A percentile compares a stretch with the other conserved stretches of the same genome.
phyloP scores from a whole-genome alignment of 345 rosid genomes.

The Murraya koenigii region DNA sequence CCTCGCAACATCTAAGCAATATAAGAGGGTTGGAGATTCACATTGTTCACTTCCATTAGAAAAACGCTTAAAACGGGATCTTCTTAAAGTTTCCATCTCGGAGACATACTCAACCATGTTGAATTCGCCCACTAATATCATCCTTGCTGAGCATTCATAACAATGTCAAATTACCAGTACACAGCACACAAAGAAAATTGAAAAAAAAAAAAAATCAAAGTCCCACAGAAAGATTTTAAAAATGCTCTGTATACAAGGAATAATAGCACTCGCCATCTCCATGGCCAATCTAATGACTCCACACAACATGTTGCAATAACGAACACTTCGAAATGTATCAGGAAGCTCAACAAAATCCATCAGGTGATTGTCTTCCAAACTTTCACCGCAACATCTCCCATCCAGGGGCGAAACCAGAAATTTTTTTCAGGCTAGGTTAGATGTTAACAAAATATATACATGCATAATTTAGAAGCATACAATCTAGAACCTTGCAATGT shows the following conservation, averaged over 20 bases:
- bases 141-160: not conserved
- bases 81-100: not conserved
- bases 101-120: not conserved
- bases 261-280: conserved; percentile 59
- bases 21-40: not conserved
- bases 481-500: too few species aligned
- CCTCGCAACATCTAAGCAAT: not conserved
- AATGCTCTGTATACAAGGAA: not conserved
- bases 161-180: not conserved
- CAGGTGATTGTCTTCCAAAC: conserved; percentile 82
- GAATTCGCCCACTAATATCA: not conserved
- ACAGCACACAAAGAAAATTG: not conserved
- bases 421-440: too few species aligned
- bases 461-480: too few species aligned
- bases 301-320: conserved; percentile 79
- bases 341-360: conserved; percentile 94
- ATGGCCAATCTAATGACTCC: conserved; percentile 88
- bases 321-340: conserved; percentile 84
- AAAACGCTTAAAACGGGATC: not conserved
- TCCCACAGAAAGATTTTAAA: not conserved
- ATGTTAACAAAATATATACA: too few species aligned
- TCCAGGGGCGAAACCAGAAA: too few species aligned
- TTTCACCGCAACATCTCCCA: conserved; percentile 49
- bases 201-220: not conserved
- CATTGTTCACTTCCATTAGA: not conserved